Base-by-base conservation (phyloP, 352 stramenopile species). In the Phytophthora fragariaefolia region DNA sequence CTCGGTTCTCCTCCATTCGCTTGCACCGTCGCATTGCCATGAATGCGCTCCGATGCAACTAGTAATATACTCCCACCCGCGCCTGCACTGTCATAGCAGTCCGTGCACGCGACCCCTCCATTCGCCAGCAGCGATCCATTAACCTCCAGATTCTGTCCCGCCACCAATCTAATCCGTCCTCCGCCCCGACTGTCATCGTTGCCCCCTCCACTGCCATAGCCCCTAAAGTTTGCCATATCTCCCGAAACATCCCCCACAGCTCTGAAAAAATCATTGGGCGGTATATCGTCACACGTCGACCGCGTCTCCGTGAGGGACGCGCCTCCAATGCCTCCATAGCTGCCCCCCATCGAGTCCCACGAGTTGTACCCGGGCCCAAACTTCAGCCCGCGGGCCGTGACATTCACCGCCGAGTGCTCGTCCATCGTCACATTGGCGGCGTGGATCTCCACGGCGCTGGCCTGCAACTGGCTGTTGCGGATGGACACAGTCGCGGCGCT, bases 361-460 rank as follows among this genome's bases (percentile, higher is more conserved):
- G 84, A 91, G 62, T 93, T 92, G 68, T 87, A 96, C 0, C 88
- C 88, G 5, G 86, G 88, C 1, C 88, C 88, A 23, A 95, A 96
- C 58, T 92, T 91, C 15, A 96, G 73, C 6, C 88, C 88, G 6
- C 58, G 62, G 2, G 72, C 85, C 17, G 84, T 83, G 7, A 83
- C 81, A 46, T 96, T 84, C 32, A 96, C 36, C 18, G 42, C 46
- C 1, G 86, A 90, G 9, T 49, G 40, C 2, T 51, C 66, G 23
- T 91, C 80, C 6, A 96, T 52, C 0, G 65, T 45, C 7, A 93
- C 58, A 13, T 75, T 65, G 2, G 68, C 53, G 1, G 84, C 82
- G 8, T 60, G 54, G 34, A 96, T 74, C n/a, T 82, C 76, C 30
- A 96, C 73, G 6, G 82, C 88, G 24, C 83, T 93, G 28, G 83